phyloP scores from a whole-genome alignment of 352 stramenopile genomes.

The Globisporangium uncinulatum region DNA sequence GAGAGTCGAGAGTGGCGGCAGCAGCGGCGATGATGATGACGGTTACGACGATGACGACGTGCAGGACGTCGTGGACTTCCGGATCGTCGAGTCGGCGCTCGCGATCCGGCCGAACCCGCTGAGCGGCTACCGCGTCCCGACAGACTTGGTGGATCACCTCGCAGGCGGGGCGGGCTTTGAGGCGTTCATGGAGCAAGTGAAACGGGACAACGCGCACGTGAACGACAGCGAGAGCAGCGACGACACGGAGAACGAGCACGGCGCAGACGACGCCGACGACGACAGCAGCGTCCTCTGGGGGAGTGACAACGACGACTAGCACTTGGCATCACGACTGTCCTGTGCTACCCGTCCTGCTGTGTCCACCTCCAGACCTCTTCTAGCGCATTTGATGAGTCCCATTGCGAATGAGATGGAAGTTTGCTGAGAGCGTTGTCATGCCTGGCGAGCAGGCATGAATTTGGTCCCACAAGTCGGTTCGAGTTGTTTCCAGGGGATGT shows the following conservation, averaged over 20 bases:
- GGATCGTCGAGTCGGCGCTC: slow-evolving; percentile 63
- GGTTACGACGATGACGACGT: slow-evolving; percentile 33
- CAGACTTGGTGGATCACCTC: slow-evolving; percentile 78
- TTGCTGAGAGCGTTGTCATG: too few relatives aligned
- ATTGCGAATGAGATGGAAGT: too few relatives aligned
- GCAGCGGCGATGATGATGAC: slow-evolving; percentile 2
- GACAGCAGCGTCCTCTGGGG: slow-evolving; percentile 13
- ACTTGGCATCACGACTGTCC: too few relatives aligned
- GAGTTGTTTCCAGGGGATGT: too few relatives aligned
- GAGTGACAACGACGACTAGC: slow-evolving; percentile 18
- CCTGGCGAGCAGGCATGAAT: too few relatives aligned
- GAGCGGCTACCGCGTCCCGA: slow-evolving; percentile 78
- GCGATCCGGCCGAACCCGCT: slow-evolving; percentile 60
- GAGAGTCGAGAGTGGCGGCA: slow-evolving; percentile 6
- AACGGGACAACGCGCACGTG: slow-evolving; percentile 51
- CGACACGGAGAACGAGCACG: slow-evolving; percentile 23
- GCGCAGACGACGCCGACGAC: slow-evolving; percentile 9
- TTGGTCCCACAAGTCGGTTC: too few relatives aligned
- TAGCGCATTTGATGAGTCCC: too few relatives aligned
- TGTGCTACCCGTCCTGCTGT: too few relatives aligned
- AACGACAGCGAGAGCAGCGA: slow-evolving; percentile 14
- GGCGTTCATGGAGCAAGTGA: slow-evolving; percentile 79
- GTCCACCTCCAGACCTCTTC: too few relatives aligned
- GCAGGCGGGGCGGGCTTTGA: slow-evolving; percentile 67
- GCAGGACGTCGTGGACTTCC: slow-evolving; percentile 63